Conservation (phyloP, 495 filamentous ascomycete species). For the Trichoderma reesei region DNA sequence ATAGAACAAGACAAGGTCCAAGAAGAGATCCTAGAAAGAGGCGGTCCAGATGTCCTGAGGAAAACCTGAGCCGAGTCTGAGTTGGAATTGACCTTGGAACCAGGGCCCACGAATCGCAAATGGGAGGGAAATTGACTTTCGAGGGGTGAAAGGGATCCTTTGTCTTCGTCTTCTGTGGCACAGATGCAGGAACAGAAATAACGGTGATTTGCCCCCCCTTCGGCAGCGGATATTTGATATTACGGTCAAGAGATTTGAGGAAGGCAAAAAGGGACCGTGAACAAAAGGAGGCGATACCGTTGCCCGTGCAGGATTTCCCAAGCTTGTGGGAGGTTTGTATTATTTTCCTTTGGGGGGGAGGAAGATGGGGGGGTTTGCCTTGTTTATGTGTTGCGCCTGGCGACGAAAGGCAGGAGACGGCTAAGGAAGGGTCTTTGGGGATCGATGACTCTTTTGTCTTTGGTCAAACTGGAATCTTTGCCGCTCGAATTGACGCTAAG, state of each 20-base stretch:
- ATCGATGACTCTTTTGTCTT: background rate
- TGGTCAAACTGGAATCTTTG: no score
- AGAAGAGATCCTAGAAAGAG: no score
- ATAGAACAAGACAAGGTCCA: no score
- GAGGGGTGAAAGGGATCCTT: background rate
- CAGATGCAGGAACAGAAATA: background rate
- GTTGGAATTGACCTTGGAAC: no score
- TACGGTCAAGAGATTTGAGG: background rate
- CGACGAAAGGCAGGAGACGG: no score
- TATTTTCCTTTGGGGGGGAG: no score
- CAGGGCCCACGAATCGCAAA: no score
- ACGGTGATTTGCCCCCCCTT: background rate
- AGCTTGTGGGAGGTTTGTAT: no score
- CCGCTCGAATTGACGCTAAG: no score
- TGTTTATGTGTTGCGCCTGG: background rate
- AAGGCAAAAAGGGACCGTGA: background rate
- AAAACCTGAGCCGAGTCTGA: no score
- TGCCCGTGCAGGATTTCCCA: background rate
- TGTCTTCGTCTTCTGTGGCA: no score
- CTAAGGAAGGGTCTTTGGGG: background rate
- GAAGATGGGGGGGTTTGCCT: background rate
- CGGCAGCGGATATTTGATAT: constrained; percentile 1
- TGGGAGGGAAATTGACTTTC: background rate
- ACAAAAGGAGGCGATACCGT: background rate
- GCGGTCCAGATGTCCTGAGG: no score